Base-by-base conservation (phyloP, 2,329 filamentous ascomycete species). In the Colletotrichum higginsianum region DNA sequence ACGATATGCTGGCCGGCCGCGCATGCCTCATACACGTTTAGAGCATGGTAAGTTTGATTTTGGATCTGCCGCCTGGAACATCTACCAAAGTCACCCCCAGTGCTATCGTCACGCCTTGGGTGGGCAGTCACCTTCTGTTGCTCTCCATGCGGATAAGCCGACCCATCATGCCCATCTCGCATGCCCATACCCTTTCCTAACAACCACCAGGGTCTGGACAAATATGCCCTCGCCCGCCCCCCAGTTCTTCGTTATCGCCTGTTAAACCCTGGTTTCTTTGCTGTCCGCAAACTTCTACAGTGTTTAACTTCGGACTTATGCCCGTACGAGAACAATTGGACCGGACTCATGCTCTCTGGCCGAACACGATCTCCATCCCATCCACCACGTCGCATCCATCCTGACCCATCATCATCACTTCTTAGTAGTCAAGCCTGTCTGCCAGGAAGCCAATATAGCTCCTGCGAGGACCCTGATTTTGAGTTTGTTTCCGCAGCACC, bases 271-370 rank as follows among this genome's bases (percentile, higher is more conserved):
- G 38, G 23, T 58, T n/a, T 6, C 53, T 55, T 16, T 55, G 26
- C 18, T 60, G 8, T n/a, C 47, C 30, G 30, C 21, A 15, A 49
- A 55, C 21, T 61, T 40, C 4, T 23, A 21, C 30, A 35, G 30
- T 35, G 30, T 9, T 55, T 35, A 61, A 70, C 55, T 61, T 66
- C 13, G 26, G 23, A 35, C 53, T 47, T 70, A 12, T 55, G 47
- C 47, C 61, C 38, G 11, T 47, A n/a, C 8, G 21, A 30, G 18
- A 35, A 42, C 42, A 44, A 57, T 18, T 23, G 42, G 44, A 1
- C 42, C 44, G 35, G 13, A 40, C 15, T 13, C 21, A 30, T 23
- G 35, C 16, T 9, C 42, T 18, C 35, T 50, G 26, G 47, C 18
- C 15, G 18, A 44, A 26, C 26, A 12, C 18, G 4, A 38, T 38